These are phyloP conservation scores for Erysimum cheiranthoides DNA, from an alignment of 345 rosid species.

Conservation along the genomic window DNA sequence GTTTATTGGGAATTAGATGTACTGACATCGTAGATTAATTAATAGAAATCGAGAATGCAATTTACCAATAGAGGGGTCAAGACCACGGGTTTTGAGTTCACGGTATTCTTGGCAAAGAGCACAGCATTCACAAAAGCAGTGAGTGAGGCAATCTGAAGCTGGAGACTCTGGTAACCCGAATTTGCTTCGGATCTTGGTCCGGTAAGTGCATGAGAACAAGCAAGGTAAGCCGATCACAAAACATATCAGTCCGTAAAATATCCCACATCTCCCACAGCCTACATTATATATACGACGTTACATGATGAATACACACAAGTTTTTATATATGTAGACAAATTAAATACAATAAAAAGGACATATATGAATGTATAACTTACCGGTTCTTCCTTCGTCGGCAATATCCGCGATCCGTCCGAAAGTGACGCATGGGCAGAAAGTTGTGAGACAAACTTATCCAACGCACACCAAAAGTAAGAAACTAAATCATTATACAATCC, in stretches of 20 bases:
- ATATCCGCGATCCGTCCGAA: constrained; percentile 73
- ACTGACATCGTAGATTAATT: background rate
- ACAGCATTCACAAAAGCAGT: constrained; percentile 64
- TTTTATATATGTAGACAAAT: background rate
- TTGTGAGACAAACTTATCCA: constrained; percentile 36
- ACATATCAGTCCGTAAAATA: constrained; percentile 52
- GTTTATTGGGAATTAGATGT: background rate
- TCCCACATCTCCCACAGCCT: constrained; percentile 64
- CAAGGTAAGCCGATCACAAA: constrained; percentile 54
- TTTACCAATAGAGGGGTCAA: constrained; percentile 68
- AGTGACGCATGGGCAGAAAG: constrained; percentile 35
- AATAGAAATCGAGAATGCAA: background rate
- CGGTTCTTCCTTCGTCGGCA: constrained; percentile 56
- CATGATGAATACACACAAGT: background rate
- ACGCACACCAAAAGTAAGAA: background rate
- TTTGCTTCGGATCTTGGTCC: constrained; percentile 65
- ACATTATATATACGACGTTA: background rate
- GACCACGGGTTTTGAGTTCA: constrained; percentile 68
- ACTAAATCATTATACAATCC: background rate
- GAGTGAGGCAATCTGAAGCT: constrained; percentile 68
- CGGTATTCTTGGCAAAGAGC: constrained; percentile 83
- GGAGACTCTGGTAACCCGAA: constrained; percentile 68
- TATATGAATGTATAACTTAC: constrained; percentile 41
- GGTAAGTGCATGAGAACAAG: constrained; percentile 65
- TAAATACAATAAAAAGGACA: background rate